Base-by-base conservation (phyloP, 257 asterid species). In the Eustoma russellianum region DNA sequence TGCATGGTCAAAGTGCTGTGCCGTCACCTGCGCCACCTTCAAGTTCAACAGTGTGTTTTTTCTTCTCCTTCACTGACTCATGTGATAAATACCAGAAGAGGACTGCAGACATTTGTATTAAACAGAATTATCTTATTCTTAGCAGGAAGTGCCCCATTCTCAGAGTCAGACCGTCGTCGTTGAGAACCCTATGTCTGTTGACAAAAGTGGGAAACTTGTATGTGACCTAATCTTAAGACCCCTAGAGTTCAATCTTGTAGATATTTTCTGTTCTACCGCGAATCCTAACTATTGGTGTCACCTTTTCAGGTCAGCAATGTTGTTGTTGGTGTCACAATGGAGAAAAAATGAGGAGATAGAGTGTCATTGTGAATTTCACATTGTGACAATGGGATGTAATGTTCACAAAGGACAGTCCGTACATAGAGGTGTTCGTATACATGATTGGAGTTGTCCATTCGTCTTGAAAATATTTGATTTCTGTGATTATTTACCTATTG, bases 121-220 rank as follows among this genome's bases (percentile, higher is more conserved):
- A 47, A 44, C 64, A 62, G 52, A 24, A 41, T 63, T 28, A 30
- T 4, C 43, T 63, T 16, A 55, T 49, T 75, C 55, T 68, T 54
- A 65, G 50, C 80, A 85, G 94, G 79, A 75, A 41, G 57, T 70
- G 18, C 3, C 72, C 12, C 73, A 52, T 46, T 17, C 86, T 35
- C 94, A 79, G 70, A 86, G 58, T 78, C 95, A 86, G 69, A 89
- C 95, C 33, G 95, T 89, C n/a, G 93, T 86, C 3, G 88, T 89
- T 50, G 94, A 86, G 78, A 86, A 89, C 64, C 97, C 95, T 55
- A 79, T 78, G 90, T 75, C 94, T 16, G 70, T 89, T 48, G 84
- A 89, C 78, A 93, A 79, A 78, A 81, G 88, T 63, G 95, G 95
- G 72, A 88, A 88, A 69, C 61, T 88, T 86, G 97, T 88, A 65